phyloP scores from a whole-genome alignment of 2,329 filamentous ascomycete species.

The Lecanicillium sp. region DNA sequence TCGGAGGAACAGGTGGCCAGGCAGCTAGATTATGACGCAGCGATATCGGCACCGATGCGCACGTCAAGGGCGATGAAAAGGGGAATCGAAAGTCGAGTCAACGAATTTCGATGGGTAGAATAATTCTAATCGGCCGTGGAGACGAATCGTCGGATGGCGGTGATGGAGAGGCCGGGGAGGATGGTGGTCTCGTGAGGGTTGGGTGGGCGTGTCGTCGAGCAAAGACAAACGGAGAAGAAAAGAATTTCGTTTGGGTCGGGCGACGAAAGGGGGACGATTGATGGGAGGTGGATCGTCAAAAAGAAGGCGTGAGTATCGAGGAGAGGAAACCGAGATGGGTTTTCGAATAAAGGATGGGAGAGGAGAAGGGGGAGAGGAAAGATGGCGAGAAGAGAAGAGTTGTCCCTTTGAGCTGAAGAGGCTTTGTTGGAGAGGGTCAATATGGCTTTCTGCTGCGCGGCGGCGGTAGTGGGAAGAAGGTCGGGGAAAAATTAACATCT shows the following conservation, averaged over 20 bases:
- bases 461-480: not conserved
- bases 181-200: too few species aligned
- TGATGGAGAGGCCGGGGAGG: too few species aligned
- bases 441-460: not conserved
- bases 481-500: not conserved
- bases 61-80: too few species aligned
- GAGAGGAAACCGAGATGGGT: conserved; percentile 9
- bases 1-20: conserved; percentile 5
- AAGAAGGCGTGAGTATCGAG: conserved; percentile 6
- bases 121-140: too few species aligned
- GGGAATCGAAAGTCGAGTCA: too few species aligned
- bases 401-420: not conserved
- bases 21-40: not conserved
- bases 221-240: conserved; percentile 10
- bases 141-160: too few species aligned
- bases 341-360: conserved; percentile 3
- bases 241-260: conserved; percentile 5
- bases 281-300: conserved; percentile 3
- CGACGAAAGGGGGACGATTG: conserved; percentile 9
- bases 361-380: conserved; percentile 2
- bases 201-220: not conserved
- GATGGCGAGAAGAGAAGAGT: conserved; percentile 4
- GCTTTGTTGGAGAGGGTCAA: not conserved
- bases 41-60: conserved; percentile 5
- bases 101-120: too few species aligned